These are phyloP conservation scores for Canavalia gladiata DNA, from an alignment of 306 rosid genomes.

Conservation along the genomic window DNA sequence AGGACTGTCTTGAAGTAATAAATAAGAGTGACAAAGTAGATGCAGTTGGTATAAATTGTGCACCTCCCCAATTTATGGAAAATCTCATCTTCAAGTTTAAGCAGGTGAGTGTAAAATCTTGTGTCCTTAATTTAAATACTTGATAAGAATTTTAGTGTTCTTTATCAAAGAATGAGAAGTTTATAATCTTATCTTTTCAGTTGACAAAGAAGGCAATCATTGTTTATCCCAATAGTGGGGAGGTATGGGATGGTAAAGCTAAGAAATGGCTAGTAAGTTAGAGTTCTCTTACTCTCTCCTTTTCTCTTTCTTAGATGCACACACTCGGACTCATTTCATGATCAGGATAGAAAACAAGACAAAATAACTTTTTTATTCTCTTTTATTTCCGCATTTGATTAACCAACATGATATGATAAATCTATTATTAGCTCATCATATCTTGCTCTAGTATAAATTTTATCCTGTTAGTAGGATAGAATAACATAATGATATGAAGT, in stretches of 20 bases:
- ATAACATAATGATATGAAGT: no score
- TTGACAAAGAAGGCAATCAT: conserved; percentile 77
- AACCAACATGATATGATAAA: no score
- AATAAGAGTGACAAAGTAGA: conserved; percentile 68
- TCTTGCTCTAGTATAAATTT: no score
- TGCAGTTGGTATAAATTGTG: conserved; percentile 91
- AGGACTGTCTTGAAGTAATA: conserved; percentile 71
- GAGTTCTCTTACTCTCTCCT: neutral
- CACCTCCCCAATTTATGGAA: conserved; percentile 87
- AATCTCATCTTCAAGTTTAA: conserved; percentile 70
- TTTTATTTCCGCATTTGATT: no score
- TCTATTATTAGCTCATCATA: no score
- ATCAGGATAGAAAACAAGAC: no score
- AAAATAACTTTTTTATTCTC: no score
- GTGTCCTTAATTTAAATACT: neutral
- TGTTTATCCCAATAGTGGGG: conserved; percentile 93
- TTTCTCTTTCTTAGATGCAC: neutral
- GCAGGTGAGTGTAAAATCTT: conserved; percentile 56
- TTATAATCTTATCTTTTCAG: conserved; percentile 51
- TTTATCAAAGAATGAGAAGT: conserved; percentile 9
- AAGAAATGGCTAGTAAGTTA: conserved; percentile 87
- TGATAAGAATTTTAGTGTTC: conserved; percentile 3
- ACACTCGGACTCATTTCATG: no score
- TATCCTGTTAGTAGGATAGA: no score
- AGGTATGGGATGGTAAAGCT: conserved; percentile 87